Percentiles rank a stretch among this genome's conserved stretches.
These are phyloP conservation scores for Backusella australiensis DNA, from an alignment of 192 early-diverging fungal genomes.

Conservation along the genomic window DNA sequence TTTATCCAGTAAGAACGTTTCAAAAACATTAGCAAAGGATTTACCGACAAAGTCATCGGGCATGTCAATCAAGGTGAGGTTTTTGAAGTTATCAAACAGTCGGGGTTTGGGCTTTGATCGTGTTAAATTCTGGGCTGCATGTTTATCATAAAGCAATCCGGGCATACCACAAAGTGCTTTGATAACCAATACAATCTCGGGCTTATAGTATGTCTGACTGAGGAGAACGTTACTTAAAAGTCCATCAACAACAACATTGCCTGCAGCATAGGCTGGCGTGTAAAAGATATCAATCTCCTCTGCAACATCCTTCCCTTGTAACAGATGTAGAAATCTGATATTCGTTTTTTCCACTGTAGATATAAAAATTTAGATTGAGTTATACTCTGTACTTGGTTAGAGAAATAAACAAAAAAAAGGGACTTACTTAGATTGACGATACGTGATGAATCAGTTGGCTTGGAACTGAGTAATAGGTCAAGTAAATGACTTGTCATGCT, in stretches of 20 bases:
- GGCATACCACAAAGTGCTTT: conserved; percentile 61
- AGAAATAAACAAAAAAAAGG: neutral
- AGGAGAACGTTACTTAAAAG: conserved; percentile 54
- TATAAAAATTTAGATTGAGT: neutral
- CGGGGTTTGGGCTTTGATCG: neutral
- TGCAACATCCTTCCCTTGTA: conserved; percentile 33
- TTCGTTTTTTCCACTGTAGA: conserved; percentile 44
- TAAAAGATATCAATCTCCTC: conserved; percentile 44
- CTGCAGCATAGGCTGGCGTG: conserved; percentile 63
- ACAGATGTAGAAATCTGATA: conserved; percentile 55
- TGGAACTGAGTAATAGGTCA: conserved; percentile 44
- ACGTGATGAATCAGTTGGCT: conserved; percentile 30
- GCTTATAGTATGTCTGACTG: conserved; percentile 52
- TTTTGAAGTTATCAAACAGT: conserved; percentile 16
- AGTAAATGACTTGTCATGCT: conserved; percentile 68
- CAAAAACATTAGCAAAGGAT: conserved; percentile 51
- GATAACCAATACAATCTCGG: conserved; percentile 57
- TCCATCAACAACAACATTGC: conserved; percentile 54
- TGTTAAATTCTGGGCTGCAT: neutral
- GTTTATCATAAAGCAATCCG: conserved; percentile 11
- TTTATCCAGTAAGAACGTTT: conserved; percentile 44
- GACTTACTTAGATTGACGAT: conserved; percentile 45
- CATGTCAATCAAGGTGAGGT: conserved; percentile 40
- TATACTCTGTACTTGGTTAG: neutral
- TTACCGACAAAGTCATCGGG: conserved; percentile 46